These are phyloP conservation scores for Elsinoe australis DNA, from an alignment of 2,329 filamentous ascomycete genomes.

Conservation along the genomic window DNA sequence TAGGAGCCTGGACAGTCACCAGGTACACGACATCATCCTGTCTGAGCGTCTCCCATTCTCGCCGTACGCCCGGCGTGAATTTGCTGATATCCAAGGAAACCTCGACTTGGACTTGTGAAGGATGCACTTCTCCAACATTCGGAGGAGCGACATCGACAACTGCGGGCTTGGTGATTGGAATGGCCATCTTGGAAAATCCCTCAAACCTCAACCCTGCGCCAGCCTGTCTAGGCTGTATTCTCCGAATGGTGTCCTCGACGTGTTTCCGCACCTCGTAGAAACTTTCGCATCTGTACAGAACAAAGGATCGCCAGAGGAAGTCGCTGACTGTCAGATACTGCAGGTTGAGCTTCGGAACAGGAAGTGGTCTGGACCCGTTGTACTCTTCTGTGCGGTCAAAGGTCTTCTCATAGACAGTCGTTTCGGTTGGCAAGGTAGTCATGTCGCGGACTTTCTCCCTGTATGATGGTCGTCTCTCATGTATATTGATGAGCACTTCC, in stretches of 20 bases:
- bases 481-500: conserved; percentile 65
- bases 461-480: conserved; percentile 73
- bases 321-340: conserved; percentile 93
- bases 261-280: conserved; percentile 93
- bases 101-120: conserved; percentile 80
- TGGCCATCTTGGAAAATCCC: conserved; percentile 85
- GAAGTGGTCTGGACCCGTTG: conserved; percentile 76
- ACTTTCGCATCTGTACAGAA: conserved; percentile 80
- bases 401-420: conserved; percentile 67
- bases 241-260: conserved; percentile 72
- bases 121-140: conserved; percentile 72
- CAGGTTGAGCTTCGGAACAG: conserved; percentile 87
- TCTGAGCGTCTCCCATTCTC: conserved; percentile 83
- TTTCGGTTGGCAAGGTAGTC: conserved; percentile 75
- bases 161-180: conserved; percentile 76
- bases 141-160: conserved; percentile 80
- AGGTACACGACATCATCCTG: conserved; percentile 87
- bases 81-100: conserved; percentile 75
- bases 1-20: conserved; percentile 59
- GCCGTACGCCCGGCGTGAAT: conserved; percentile 65
- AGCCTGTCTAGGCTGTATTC: conserved; percentile 62
- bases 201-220: conserved; percentile 64
- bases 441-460: conserved; percentile 67
- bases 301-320: conserved; percentile 91
- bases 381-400: conserved; percentile 78